Conservation (phyloP, 495 filamentous ascomycete genomes). For the Tuber calosporum region DNA sequence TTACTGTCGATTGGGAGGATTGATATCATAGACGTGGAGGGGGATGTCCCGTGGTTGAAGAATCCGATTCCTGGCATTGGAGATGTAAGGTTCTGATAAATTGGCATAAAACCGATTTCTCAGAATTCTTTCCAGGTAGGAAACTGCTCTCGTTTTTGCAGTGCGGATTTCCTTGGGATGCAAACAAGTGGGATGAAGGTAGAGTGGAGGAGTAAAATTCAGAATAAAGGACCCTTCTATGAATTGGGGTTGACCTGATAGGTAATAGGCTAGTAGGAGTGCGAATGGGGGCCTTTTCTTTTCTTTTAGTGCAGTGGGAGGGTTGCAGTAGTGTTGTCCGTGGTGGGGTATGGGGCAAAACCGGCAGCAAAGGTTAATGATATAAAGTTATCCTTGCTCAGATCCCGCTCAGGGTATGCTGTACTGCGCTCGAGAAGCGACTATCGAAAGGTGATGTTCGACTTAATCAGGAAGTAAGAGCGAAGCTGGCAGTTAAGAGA, state of each 20-base stretch:
- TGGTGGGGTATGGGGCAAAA: conserved; percentile 10
- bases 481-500: conserved; percentile 30
- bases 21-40: conserved; percentile 26
- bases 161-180: not conserved
- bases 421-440: not conserved
- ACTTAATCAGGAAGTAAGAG: conserved; percentile 1
- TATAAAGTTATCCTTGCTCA: not conserved
- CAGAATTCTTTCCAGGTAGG: not conserved
- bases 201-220: not conserved
- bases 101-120: conserved; percentile 25
- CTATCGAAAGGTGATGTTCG: not conserved
- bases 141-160: not conserved
- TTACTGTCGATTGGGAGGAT: conserved; percentile 22
- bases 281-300: not conserved
- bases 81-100: conserved; percentile 31
- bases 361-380: not conserved
- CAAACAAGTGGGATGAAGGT: not conserved
- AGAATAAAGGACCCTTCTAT: not conserved
- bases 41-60: conserved; percentile 1
- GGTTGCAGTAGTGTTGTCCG: not conserved
- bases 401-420: not conserved
- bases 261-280: not conserved
- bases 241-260: not conserved
- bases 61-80: conserved; percentile 11
- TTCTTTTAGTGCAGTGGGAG: not conserved